Conservation (phyloP, 2,329 filamentous ascomycete species). For the Alternaria rosae region DNA sequence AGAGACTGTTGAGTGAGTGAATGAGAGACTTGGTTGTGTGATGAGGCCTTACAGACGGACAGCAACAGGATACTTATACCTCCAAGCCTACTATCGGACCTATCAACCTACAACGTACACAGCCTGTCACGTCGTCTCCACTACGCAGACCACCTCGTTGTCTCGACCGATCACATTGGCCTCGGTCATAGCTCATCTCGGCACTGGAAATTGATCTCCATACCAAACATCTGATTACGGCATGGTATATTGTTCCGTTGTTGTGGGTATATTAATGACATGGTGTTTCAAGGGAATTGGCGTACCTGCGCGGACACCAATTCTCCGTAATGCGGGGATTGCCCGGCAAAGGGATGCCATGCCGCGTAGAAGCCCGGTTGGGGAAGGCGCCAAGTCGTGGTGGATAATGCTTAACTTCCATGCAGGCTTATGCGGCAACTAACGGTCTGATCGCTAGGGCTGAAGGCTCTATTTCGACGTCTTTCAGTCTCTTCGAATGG, state of each 20-base stretch:
- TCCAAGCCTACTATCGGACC: background rate
- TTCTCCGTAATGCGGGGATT: constrained; percentile 16
- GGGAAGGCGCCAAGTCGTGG: background rate
- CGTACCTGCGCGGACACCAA: constrained; percentile 7
- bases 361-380: background rate
- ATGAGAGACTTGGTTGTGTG: constrained; percentile 1
- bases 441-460: background rate
- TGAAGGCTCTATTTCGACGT: background rate
- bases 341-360: background rate
- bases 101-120: background rate
- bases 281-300: constrained; percentile 10
- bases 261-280: constrained; percentile 16
- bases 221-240: background rate
- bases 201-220: constrained; percentile 12
- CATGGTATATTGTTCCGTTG: constrained; percentile 14
- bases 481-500: background rate
- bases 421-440: constrained; percentile 1
- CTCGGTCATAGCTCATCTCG: background rate
- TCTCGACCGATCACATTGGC: background rate
- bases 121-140: background rate
- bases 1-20: constrained; percentile 1
- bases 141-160: background rate
- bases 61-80: constrained; percentile 12
- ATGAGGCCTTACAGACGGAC: background rate
- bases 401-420: constrained; percentile 5